Evolutionary conservation across 2,329 filamentous ascomycete species (phyloP).

Genomic region (Coleophoma eucalyptorum): DNA sequence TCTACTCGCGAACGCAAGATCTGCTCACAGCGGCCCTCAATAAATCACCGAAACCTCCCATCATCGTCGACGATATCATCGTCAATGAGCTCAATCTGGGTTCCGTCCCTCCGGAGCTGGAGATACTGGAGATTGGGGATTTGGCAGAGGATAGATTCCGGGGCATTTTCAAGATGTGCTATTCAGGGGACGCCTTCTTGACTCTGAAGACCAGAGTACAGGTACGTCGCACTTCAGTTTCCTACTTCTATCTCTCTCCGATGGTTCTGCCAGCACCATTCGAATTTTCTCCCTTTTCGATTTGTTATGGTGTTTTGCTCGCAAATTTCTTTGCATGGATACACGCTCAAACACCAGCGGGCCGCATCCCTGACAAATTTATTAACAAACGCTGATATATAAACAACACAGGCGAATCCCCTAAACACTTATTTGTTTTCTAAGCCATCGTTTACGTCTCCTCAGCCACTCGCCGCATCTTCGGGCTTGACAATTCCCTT

Average conservation of each 20-base stretch:
- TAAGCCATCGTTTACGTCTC: constrained; percentile 88
- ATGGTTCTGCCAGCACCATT: neutral
- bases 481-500: constrained; percentile 95
- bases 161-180: constrained; percentile 99
- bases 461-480: constrained; percentile 84
- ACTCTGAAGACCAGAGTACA: constrained; percentile 95
- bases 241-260: neutral
- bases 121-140: constrained; percentile 97
- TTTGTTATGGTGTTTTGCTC: constrained; percentile 2
- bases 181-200: constrained; percentile 90
- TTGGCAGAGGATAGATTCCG: constrained; percentile 94
- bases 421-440: constrained; percentile 93
- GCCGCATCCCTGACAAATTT: constrained; percentile 12
- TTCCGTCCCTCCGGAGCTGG: constrained; percentile 87
- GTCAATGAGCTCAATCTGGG: constrained; percentile 97
- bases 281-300: constrained; percentile 2
- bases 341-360: constrained; percentile 16
- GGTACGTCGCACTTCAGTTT: constrained; percentile 43
- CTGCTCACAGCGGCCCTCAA: constrained; percentile 93
- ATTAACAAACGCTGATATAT: constrained; percentile 45
- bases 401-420: constrained; percentile 72
- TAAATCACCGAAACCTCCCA: constrained; percentile 95
- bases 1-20: constrained; percentile 87
- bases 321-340: constrained; percentile 27
- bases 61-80: constrained; percentile 98